Evolutionary conservation across 345 rosid genomes (phyloP).

Genomic region (Ceriops tagal): DNA sequence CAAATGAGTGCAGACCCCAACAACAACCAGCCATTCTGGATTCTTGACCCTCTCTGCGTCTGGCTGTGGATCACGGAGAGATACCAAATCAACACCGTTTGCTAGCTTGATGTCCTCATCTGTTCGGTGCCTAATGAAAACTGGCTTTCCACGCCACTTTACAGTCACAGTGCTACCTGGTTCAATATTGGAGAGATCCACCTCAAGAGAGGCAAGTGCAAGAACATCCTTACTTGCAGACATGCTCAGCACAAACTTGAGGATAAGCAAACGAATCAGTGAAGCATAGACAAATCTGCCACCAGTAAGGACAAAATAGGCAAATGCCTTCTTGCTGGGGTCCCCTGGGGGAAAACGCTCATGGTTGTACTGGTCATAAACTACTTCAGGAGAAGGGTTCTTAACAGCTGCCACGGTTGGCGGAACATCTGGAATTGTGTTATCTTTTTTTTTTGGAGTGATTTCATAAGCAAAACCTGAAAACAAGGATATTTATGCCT

Average conservation of each 20-base stretch:
- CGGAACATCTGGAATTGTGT: conserved; percentile 39
- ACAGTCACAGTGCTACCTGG: conserved; percentile 88
- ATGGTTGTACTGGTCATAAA: conserved; percentile 73
- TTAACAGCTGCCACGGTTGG: conserved; percentile 72
- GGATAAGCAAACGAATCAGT: conserved; percentile 67
- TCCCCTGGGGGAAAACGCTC: conserved; percentile 93
- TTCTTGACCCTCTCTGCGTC: conserved; percentile 74
- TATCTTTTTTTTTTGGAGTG: conserved; percentile 34
- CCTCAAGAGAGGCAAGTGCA: conserved; percentile 91
- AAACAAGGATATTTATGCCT: not conserved
- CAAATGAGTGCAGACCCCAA: conserved; percentile 92
- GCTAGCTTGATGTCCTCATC: conserved; percentile 84
- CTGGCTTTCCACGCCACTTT: conserved; percentile 99
- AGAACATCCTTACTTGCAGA: conserved; percentile 95
- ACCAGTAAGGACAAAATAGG: conserved; percentile 81
- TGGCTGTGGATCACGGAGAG: conserved; percentile 85
- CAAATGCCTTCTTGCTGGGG: conserved; percentile 90
- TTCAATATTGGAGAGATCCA: conserved; percentile 81
- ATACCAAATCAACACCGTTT: conserved; percentile 66
- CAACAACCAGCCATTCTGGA: conserved; percentile 83
- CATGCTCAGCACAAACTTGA: conserved; percentile 87
- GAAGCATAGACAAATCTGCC: conserved; percentile 92
- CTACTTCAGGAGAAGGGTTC: conserved; percentile 71
- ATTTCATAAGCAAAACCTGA: conserved; percentile 55
- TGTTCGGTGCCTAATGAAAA: conserved; percentile 85